Conservation (phyloP, 495 filamentous ascomycete species). For the Corynascus novoguineensis region DNA sequence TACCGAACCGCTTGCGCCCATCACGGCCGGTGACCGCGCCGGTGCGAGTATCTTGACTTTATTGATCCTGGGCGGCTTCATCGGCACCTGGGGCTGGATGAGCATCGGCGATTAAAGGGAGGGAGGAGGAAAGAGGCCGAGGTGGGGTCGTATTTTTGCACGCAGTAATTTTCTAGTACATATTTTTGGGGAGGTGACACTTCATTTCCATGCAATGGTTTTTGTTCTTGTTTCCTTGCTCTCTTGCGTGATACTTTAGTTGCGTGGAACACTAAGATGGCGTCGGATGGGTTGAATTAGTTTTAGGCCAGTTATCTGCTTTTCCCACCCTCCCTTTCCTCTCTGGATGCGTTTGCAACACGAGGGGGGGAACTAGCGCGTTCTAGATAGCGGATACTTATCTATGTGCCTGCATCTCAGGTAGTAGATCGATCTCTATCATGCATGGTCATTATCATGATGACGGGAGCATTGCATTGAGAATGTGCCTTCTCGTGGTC, state of each 20-base stretch:
- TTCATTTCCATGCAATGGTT: background rate
- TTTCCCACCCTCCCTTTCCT: no score
- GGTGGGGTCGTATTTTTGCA: background rate
- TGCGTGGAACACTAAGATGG: background rate
- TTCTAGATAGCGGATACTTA: background rate
- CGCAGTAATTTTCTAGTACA: constrained; percentile 1
- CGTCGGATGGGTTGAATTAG: constrained; percentile 7
- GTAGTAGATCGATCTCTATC: no score
- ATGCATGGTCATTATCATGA: no score
- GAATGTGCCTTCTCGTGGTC: no score
- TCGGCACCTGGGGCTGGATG: constrained; percentile 28
- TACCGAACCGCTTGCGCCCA: constrained; percentile 9
- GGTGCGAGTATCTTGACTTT: constrained; percentile 29
- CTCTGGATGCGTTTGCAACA: background rate
- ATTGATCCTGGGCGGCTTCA: constrained; percentile 17
- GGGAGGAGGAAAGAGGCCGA: background rate
- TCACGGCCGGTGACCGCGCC: constrained; percentile 25
- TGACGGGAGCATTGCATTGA: no score
- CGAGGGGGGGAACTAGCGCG: background rate
- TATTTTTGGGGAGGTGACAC: background rate
- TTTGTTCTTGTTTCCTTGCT: background rate
- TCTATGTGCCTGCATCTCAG: no score
- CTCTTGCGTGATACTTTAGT: background rate
- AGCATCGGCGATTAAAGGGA: constrained; percentile 25
- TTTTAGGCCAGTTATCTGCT: background rate